Base-by-base conservation (phyloP, 345 rosid species). In the Salix udensis region DNA sequence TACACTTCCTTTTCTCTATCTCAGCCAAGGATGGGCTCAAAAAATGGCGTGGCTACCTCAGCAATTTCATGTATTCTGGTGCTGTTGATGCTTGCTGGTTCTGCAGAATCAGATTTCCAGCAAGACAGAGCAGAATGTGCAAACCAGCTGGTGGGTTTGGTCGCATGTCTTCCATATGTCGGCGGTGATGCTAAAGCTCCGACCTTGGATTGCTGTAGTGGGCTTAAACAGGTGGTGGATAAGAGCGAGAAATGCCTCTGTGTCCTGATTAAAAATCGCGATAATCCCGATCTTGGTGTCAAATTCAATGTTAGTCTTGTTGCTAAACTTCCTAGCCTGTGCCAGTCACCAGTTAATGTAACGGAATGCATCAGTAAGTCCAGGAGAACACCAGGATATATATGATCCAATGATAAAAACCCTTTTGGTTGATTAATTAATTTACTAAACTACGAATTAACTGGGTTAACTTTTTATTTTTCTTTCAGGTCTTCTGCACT, bases 231-330 rank as follows among this genome's bases (percentile, higher is more conserved):
- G 64, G 91, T 91, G 50, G 69, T 92, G 3, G 80, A 67, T 3
- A 91, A 87, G 82, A 91, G 94, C 87, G 71, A 13, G 77, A 94
- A 86, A 82, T 94, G 97, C 75, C 72, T 94, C 0, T 94, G 97
- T 58, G n/a, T 92, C 21, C 79, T 94, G 23, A 81, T 92, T 30
- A 88, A 84, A 83, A 97, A 94, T 68, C 82, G 83, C 24, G 84
- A 94, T 79, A 88, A 94, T 69, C 97, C 98, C 1, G 58, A 60
- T n/a, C 90, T 94, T 64, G 98, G 91, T 16, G 71, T 94, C 76
- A 86, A 88, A 73, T 18, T 94, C 76, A 90, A 92, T 58, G 80
- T 80, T 44, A 86, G 92, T 36, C 85, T 91, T 26, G 97, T 96
- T 0, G 94, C 85, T 19, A 74, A 78, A 70, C 91, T 94, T 4